Base-by-base conservation (phyloP, 805 yeast genomes). In the Kuraishia molischiana region DNA sequence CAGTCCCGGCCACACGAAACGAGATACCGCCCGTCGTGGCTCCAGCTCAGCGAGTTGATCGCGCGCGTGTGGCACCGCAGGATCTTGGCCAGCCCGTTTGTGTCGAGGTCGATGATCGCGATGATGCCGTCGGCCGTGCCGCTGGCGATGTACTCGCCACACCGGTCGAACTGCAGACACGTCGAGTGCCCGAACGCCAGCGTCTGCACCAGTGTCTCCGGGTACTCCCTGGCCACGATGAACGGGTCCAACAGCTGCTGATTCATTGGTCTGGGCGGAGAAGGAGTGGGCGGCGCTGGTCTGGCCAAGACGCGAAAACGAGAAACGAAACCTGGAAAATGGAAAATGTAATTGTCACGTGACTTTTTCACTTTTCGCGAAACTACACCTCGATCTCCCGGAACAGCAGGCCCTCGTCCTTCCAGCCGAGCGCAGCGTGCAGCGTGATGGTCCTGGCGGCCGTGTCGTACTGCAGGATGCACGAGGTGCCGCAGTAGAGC, bases 181-280 rank as follows among this genome's bases (percentile, higher is more conserved):
- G 85, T 81, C 0, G 85, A 69, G 32, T 76, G 73, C 2, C 86
- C 80, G 38, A 75, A 76, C 10, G 72, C 73, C 10, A 86, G 59
- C 0, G 89, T 77, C 42, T 77, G 77, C 2, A 82, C 72, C n/a
- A 85, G 69, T 1, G 80, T 71, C 43, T 89, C 95, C 0, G 97
- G 97, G 49, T 74, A 89, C 52, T 89, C 97, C 51, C 85, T 86
- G 17, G 95, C 80, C 18, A 90, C 87, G 2, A 90, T 77, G 56
- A 86, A 85, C 3, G 97, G 97, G 57, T 89, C 97, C 45, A 85
- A 74, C 19, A 90, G 67, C 8, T 92, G 68, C 24, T 87, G 64
- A 56, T 89, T 89, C 92, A 85, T 85, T n/a, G n/a, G n/a, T n/a
- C n/a, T n/a, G n/a, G n/a, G n/a, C n/a, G n/a, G n/a, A n/a, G n/a